These are phyloP conservation scores for Apiospora marii DNA, from an alignment of 2,329 filamentous ascomycete genomes.

Conservation along the genomic window DNA sequence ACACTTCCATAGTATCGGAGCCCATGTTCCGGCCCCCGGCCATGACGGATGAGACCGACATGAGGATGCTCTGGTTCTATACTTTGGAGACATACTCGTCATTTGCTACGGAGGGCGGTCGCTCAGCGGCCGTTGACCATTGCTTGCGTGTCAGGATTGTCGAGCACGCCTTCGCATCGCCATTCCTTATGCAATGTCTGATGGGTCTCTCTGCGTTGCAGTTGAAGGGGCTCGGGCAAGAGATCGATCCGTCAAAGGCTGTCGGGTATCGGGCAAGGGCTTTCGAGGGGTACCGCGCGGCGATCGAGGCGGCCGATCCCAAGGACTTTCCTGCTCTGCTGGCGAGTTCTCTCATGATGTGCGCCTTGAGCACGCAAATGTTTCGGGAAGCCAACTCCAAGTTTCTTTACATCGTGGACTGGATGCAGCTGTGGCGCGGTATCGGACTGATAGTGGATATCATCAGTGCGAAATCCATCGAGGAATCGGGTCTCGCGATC, in stretches of 20 bases:
- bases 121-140: constrained; percentile 46
- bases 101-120: constrained; percentile 52
- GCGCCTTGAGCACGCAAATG: constrained; percentile 56
- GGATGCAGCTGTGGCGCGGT: constrained; percentile 64
- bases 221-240: constrained; percentile 50
- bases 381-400: constrained; percentile 56
- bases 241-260: constrained; percentile 49
- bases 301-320: constrained; percentile 55
- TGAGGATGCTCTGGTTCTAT: constrained; percentile 65
- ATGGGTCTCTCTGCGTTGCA: constrained; percentile 60
- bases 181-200: constrained; percentile 63
- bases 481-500: constrained; percentile 52
- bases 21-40: constrained; percentile 46
- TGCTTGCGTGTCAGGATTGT: constrained; percentile 57
- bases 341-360: constrained; percentile 59
- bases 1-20: constrained; percentile 39
- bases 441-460: constrained; percentile 58
- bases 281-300: constrained; percentile 59
- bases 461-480: constrained; percentile 41
- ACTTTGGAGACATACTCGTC: constrained; percentile 54
- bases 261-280: constrained; percentile 57
- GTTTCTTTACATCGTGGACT: constrained; percentile 61
- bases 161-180: constrained; percentile 58
- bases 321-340: constrained; percentile 58
- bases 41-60: constrained; percentile 50